Conservation (phyloP, 768 basidiomycete species). For the Boletales sp. region DNA sequence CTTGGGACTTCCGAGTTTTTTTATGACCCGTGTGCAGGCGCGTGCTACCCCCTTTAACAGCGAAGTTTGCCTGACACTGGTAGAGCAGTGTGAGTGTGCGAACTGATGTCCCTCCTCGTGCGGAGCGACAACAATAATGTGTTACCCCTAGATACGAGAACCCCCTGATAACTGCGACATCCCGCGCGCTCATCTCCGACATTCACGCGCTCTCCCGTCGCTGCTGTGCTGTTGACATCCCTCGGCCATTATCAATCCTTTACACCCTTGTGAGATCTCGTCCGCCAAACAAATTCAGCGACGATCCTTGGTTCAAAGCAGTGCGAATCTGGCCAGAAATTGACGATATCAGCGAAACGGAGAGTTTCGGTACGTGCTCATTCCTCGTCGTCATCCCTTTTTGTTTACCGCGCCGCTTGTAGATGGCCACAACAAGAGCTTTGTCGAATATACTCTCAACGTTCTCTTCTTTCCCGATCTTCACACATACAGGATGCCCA, state of each 20-base stretch:
- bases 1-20: conserved; percentile 54
- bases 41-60: conserved; percentile 25
- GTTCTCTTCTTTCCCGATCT: conserved; percentile 71
- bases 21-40: conserved; percentile 71
- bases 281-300: conserved; percentile 16
- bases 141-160: conserved; percentile 62
- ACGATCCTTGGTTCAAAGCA: conserved; percentile 55
- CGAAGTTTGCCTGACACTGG: conserved; percentile 9
- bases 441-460: conserved; percentile 79
- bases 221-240: conserved; percentile 59
- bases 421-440: conserved; percentile 73
- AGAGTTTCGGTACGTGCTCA: conserved; percentile 63
- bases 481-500: conserved; percentile 44
- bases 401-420: neutral
- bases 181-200: conserved; percentile 67
- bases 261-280: conserved; percentile 49
- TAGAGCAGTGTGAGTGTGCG: conserved; percentile 25
- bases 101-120: neutral
- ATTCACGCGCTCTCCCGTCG: conserved; percentile 61
- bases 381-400: neutral
- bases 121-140: conserved; percentile 5
- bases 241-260: conserved; percentile 61
- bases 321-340: conserved; percentile 73
- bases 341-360: conserved; percentile 71
- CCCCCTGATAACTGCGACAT: conserved; percentile 71